Evolutionary conservation across 2,329 filamentous ascomycete genomes (phyloP).

Genomic region (Ceratocystis cacaofunesta): DNA sequence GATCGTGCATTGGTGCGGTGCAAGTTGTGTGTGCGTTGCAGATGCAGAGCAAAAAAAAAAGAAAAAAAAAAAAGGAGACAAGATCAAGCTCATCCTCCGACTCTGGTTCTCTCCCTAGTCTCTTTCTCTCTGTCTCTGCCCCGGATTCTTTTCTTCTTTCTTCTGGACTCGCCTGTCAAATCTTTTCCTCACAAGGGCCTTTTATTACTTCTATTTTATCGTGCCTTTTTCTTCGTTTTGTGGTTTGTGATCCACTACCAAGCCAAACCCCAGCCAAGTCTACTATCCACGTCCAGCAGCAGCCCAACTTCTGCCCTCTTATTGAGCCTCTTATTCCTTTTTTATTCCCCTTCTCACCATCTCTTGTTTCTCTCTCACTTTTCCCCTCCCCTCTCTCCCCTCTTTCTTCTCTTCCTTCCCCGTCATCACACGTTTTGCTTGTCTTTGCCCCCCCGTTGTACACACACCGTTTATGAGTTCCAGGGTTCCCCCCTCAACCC

Average conservation of each 20-base stretch:
- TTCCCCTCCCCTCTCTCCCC: not conserved
- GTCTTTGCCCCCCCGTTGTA: not conserved
- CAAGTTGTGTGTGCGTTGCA: not conserved
- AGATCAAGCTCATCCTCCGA: not conserved
- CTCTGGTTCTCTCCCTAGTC: too few relatives aligned
- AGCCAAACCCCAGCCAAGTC: not conserved
- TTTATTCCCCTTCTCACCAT: not conserved
- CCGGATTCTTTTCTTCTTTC: not conserved
- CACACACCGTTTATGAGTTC: not conserved
- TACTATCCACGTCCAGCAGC: not conserved
- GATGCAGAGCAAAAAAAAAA: not conserved
- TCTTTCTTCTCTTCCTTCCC: not conserved
- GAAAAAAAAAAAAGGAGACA: not conserved
- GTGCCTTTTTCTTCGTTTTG: not conserved
- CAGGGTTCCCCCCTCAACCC: not conserved
- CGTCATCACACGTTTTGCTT: slow-evolving; percentile 4
- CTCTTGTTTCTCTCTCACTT: not conserved
- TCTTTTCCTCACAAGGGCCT: not conserved
- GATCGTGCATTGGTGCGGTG: slow-evolving; percentile 11
- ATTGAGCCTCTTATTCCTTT: not conserved
- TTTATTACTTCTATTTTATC: not conserved
- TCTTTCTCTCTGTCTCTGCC: not conserved
- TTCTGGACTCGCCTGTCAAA: not conserved
- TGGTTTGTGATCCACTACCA: not conserved
- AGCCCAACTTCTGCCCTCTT: slow-evolving; percentile 1